Evolutionary conservation across 169 alveolate genomes (phyloP), one percentile per base, ranked within the genome.

Genomic region (Neospora caninum): DNA sequence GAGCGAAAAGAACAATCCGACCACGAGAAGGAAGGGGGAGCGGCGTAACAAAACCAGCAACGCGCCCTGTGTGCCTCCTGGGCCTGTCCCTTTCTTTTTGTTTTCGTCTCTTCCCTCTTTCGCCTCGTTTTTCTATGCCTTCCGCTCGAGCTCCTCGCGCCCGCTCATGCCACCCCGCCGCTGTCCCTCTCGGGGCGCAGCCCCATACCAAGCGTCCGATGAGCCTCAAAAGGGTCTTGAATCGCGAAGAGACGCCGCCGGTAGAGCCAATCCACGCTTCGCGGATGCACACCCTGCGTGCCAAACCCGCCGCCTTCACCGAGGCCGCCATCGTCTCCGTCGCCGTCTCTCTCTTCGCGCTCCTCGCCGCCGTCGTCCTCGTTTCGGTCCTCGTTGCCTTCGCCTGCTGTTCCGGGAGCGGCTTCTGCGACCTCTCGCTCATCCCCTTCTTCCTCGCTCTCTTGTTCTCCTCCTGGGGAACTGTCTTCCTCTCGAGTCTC

Each of bases 221-320:
- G 93, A 22, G 93, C 38, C 64, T 88, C 93, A 34, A 88, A 41
- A 67, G 93, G 93, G 36, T 88, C 93, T 53, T 45, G 31, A n/a
- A 88, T 64, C 25, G 93, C 54, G 13, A 88, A 10, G 41, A 64
- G 58, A 0, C 58, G 86, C 27, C 84, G 49, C 67, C 84, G 45
- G 39, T 38, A 4, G 41, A 88, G 84, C 93, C 93, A 88, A 54
- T 38, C 64, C 43, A 38, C 82, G 64, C 82, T n/a, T 0, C 93
- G 45, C 34, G 54, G 82, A 29, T 82, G 93, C 36, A 18, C 54
- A 42, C 25, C 67, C n/a, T 70, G 39, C 45, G 53, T 0, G 36
- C 0, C 38, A 6, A 29, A 10, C 22, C 82, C 82, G 6, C 86
- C 86, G 22, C 45, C 86, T 78, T 20, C 80, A 34, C 54, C 42